Conservation (phyloP, 1,139 yeast species). For the Zygosaccharomyces pseudobailii region DNA sequence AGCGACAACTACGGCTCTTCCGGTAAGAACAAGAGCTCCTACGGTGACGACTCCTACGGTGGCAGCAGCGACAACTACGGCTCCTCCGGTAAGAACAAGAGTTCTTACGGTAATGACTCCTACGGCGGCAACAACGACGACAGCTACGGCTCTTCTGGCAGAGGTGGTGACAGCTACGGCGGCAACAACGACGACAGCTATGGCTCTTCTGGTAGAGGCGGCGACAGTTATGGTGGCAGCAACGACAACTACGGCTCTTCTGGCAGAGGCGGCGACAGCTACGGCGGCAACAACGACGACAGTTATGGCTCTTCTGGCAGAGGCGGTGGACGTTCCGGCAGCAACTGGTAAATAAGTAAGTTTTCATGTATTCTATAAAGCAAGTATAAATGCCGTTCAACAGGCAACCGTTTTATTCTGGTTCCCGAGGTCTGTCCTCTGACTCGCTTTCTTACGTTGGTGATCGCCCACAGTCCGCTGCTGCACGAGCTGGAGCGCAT, state of each 20-base stretch:
- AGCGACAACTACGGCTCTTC: slow-evolving; percentile 13
- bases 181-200: slow-evolving; percentile 8
- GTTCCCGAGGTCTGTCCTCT: accelerated
- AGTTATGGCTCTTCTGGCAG: slow-evolving; percentile 10
- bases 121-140: slow-evolving; percentile 4
- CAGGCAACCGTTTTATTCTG: too few relatives aligned
- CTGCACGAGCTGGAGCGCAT: too few relatives aligned
- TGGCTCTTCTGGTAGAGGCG: slow-evolving; percentile 10
- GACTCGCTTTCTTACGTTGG: too few relatives aligned
- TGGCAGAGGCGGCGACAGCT: slow-evolving; percentile 7
- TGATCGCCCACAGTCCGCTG: too few relatives aligned
- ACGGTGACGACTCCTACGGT: slow-evolving; percentile 18
- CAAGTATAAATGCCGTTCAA: not conserved
- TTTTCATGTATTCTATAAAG: not conserved
- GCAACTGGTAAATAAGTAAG: not conserved
- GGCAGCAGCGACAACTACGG: slow-evolving; percentile 24
- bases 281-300: slow-evolving; percentile 4
- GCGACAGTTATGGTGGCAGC: not conserved
- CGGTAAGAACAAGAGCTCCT: too few relatives aligned
- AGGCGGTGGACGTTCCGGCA: slow-evolving; percentile 1
- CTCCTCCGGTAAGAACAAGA: slow-evolving; percentile 22
- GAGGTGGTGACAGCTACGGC: slow-evolving; percentile 3
- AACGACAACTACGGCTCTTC: slow-evolving; percentile 9
- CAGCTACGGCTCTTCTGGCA: slow-evolving; percentile 10
- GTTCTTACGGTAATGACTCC: not conserved